Percentiles rank a stretch among this genome's conserved stretches.
Conservation (phyloP, 768 basidiomycete genomes). For the Pleurotus ostreatus region DNA sequence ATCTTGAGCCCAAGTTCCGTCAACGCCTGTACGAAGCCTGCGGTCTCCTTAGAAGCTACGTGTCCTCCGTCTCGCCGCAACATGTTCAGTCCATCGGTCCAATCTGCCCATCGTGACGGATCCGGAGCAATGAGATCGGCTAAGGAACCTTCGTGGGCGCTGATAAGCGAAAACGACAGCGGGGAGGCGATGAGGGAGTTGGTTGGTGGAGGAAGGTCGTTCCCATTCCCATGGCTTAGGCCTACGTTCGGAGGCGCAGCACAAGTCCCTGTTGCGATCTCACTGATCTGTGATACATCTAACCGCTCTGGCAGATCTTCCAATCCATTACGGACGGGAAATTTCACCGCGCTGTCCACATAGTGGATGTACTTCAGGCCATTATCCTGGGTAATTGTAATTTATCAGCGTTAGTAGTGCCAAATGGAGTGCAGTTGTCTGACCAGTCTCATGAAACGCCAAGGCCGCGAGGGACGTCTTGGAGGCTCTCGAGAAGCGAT, state of each 20-base stretch:
- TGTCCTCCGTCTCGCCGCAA: slow-evolving; percentile 78
- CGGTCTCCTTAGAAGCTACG: slow-evolving; percentile 81
- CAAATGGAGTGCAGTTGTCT: slow-evolving; percentile 12
- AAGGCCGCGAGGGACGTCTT: slow-evolving; percentile 60
- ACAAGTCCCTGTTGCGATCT: slow-evolving; percentile 75
- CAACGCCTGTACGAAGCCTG: slow-evolving; percentile 78
- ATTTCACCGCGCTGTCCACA: slow-evolving; percentile 77
- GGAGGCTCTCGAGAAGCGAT: slow-evolving; percentile 44
- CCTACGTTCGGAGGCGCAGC: slow-evolving; percentile 62
- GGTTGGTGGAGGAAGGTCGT: slow-evolving; percentile 47
- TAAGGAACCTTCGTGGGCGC: slow-evolving; percentile 63
- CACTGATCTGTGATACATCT: slow-evolving; percentile 75
- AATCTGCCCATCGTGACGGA: slow-evolving; percentile 82
- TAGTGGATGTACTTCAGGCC: slow-evolving; percentile 80
- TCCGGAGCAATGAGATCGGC: slow-evolving; percentile 80
- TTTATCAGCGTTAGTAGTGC: slow-evolving; percentile 1
- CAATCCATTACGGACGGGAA: slow-evolving; percentile 71
- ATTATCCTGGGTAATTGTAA: slow-evolving; percentile 52
- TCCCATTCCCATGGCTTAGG: slow-evolving; percentile 40
- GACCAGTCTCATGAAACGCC: slow-evolving; percentile 88
- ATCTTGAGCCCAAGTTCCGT: slow-evolving; percentile 93
- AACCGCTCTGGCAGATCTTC: slow-evolving; percentile 88
- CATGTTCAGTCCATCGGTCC: slow-evolving; percentile 93
- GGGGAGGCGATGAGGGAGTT: slow-evolving; percentile 56
- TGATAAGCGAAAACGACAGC: slow-evolving; percentile 74